Evolutionary conservation across 177 flowering plant genomes (phyloP).

Genomic region (Telopea speciosissima): DNA sequence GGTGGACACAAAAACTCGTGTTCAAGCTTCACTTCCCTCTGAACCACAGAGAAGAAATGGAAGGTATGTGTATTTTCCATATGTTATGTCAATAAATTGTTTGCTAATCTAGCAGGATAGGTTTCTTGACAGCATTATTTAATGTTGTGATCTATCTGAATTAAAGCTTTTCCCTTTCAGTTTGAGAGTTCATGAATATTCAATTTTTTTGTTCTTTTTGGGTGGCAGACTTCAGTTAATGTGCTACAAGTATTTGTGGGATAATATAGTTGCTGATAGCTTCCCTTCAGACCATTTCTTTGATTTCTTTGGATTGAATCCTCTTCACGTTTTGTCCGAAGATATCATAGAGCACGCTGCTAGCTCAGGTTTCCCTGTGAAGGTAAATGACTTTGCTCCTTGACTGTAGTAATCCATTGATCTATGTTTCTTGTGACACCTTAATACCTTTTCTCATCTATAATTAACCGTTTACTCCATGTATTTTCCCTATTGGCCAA

Average conservation of each 20-base stretch:
- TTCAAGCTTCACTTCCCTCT: constrained; percentile 42
- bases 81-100: background rate
- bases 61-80: constrained; percentile 32
- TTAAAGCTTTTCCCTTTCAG: background rate
- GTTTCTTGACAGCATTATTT: background rate
- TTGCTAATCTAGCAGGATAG: constrained; percentile 1
- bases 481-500: background rate
- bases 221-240: constrained; percentile 73
- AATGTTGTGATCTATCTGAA: background rate
- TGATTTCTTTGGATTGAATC: constrained; percentile 54
- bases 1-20: constrained; percentile 79
- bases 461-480: background rate
- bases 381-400: constrained; percentile 31
- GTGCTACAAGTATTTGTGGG: constrained; percentile 88
- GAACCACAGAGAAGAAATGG: constrained; percentile 79
- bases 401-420: background rate
- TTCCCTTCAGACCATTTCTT: constrained; percentile 41
- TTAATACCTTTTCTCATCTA: background rate
- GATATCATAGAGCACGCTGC: constrained; percentile 40
- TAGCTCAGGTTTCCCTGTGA: constrained; percentile 42
- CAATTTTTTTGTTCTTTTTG: background rate
- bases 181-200: background rate
- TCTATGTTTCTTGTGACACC: background rate
- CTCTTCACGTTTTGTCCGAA: constrained; percentile 38
- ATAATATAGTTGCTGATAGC: constrained; percentile 38